These are phyloP conservation scores for Solanum etuberosum DNA, from an alignment of 257 asterid genomes.

Conservation along the genomic window DNA sequence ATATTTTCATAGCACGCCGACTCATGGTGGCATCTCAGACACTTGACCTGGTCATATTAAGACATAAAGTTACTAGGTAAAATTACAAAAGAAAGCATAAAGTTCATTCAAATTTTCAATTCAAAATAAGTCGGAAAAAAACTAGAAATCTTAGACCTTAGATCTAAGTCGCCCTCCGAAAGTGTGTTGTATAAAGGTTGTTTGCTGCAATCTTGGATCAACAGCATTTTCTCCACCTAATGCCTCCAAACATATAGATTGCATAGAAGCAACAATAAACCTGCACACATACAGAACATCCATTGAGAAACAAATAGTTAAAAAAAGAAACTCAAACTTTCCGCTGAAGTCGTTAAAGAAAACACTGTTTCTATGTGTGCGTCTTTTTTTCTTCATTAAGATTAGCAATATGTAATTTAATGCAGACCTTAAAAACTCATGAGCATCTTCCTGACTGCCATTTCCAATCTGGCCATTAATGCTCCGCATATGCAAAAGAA, in stretches of 20 bases:
- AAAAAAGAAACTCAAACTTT: background rate
- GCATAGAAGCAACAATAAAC: constrained; percentile 88
- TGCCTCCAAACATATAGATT: constrained; percentile 70
- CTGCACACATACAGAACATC: constrained; percentile 16
- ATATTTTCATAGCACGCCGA: constrained; percentile 64
- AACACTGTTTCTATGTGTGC: background rate
- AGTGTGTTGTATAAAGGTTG: constrained; percentile 68
- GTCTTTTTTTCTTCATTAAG: background rate
- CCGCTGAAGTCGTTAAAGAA: background rate
- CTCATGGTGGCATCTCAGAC: constrained; percentile 65
- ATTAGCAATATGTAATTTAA: background rate
- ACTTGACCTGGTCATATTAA: constrained; percentile 47
- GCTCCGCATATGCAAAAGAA: constrained; percentile 59
- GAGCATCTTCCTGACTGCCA: constrained; percentile 96
- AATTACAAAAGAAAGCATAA: background rate
- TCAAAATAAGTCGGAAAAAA: background rate
- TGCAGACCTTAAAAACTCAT: constrained; percentile 69
- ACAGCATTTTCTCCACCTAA: constrained; percentile 68
- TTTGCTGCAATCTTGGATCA: constrained; percentile 68
- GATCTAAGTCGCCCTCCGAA: constrained; percentile 84
- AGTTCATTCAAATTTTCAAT: background rate
- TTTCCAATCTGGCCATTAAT: constrained; percentile 71
- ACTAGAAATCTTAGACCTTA: constrained; percentile 34
- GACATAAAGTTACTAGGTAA: background rate
- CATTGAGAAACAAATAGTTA: background rate